Conservation (phyloP, 129 eudicot species). For the Tagetes erecta region DNA sequence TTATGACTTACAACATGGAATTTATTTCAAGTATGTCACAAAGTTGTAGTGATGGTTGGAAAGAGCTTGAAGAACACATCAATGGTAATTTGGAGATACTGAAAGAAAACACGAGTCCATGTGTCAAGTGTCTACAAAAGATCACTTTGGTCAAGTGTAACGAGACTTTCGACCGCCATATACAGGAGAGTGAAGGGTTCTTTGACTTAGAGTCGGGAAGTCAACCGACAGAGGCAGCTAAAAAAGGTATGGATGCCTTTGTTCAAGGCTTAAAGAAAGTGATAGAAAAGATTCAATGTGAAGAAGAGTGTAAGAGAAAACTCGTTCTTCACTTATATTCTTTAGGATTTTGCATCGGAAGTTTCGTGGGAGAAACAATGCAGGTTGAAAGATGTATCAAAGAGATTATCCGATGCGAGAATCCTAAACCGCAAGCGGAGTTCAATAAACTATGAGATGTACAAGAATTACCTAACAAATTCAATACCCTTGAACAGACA, state of each 20-base stretch:
- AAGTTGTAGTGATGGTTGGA: slow-evolving; percentile 26
- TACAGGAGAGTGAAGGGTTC: slow-evolving; percentile 28
- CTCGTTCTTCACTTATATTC: slow-evolving; percentile 41
- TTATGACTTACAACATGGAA: slow-evolving; percentile 43
- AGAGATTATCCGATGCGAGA: slow-evolving; percentile 54
- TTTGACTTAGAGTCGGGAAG: slow-evolving; percentile 53
- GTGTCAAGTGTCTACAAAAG: slow-evolving; percentile 44
- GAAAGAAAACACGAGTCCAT: slow-evolving; percentile 39
- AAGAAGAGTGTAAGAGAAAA: slow-evolving; percentile 37
- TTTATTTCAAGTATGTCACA: slow-evolving; percentile 28
- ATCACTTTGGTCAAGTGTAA: slow-evolving; percentile 27
- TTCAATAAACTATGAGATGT: slow-evolving; percentile 22
- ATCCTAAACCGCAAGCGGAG: slow-evolving; percentile 40
- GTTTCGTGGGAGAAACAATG: slow-evolving; percentile 43
- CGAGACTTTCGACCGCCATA: slow-evolving; percentile 14
- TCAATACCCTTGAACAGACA: slow-evolving; percentile 11
- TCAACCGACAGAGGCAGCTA: slow-evolving; percentile 13
- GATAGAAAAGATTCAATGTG: slow-evolving; percentile 29
- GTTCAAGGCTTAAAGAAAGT: slow-evolving; percentile 35
- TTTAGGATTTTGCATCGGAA: slow-evolving; percentile 52
- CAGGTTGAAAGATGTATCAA: slow-evolving; percentile 43
- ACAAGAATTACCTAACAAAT: slow-evolving; percentile 32
- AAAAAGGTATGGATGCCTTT: slow-evolving; percentile 26
- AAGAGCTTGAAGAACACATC: slow-evolving; percentile 51
- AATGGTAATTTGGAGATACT: slow-evolving; percentile 36